Conservation (phyloP, 1,139 yeast genomes). For the Barnettozyma hawaiiensis region DNA sequence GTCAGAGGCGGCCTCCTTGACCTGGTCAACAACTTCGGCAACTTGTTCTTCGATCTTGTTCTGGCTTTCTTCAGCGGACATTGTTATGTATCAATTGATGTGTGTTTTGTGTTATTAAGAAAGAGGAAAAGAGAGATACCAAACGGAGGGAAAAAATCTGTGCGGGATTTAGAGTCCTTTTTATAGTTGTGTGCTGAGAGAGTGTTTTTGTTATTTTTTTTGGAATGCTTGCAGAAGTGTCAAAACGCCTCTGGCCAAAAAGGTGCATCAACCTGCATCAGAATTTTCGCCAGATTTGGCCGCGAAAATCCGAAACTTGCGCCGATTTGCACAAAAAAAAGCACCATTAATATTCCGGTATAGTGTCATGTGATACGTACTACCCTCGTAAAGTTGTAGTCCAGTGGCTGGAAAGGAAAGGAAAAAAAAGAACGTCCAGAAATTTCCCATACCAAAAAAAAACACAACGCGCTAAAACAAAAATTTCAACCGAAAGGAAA, state of each 20-base stretch:
- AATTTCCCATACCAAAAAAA: background rate
- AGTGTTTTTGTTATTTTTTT: background rate
- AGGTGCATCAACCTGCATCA: background rate
- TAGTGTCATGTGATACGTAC: background rate
- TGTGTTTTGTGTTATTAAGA: background rate
- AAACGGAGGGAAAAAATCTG: background rate
- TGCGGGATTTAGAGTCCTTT: background rate
- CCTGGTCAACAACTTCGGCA: background rate
- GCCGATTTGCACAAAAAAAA: background rate
- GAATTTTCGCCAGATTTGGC: background rate
- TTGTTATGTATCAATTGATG: constrained; percentile 1
- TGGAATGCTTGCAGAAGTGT: background rate
- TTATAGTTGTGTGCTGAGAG: background rate
- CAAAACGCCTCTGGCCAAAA: background rate
- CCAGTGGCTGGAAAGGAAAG: too few species aligned
- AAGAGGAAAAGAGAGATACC: background rate
- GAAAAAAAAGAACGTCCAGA: constrained; percentile 1
- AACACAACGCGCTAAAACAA: background rate
- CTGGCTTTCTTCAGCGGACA: constrained; percentile 11
- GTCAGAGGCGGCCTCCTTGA: background rate
- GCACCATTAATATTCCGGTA: too few species aligned
- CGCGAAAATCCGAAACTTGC: background rate
- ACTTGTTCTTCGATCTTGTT: constrained; percentile 1
- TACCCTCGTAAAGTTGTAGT: too few species aligned
- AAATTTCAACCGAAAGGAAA: too few species aligned